Conservation (phyloP, 768 basidiomycete species). For the Termitomyces sp. region DNA sequence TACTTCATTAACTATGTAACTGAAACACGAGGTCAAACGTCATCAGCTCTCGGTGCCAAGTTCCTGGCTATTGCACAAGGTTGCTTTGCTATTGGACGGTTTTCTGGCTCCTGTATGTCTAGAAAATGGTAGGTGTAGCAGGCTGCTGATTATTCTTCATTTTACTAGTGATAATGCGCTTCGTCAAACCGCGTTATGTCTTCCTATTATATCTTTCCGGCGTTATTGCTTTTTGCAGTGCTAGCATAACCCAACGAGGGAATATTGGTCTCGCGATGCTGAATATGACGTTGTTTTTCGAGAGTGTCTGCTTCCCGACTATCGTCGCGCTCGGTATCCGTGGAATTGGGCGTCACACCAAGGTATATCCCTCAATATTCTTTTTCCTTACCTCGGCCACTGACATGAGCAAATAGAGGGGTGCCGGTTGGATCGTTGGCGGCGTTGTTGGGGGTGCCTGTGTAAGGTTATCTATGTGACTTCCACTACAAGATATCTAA, state of each 20-base stretch:
- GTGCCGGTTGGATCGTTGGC: slow-evolving; percentile 24
- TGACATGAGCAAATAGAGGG: slow-evolving; percentile 15
- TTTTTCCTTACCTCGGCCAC: neutral
- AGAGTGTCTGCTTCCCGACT: slow-evolving; percentile 30
- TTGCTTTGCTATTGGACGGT: slow-evolving; percentile 25
- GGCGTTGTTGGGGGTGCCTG: slow-evolving; percentile 28
- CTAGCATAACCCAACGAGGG: slow-evolving; percentile 23
- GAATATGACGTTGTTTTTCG: slow-evolving; percentile 26
- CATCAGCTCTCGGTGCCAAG: slow-evolving; percentile 20
- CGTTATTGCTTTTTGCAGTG: slow-evolving; percentile 23
- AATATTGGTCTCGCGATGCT: slow-evolving; percentile 25
- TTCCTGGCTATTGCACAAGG: slow-evolving; percentile 27
- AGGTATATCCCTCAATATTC: slow-evolving; percentile 3
- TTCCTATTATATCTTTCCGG: slow-evolving; percentile 22
- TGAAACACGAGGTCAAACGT: slow-evolving; percentile 20
- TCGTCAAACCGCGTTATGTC: slow-evolving; percentile 22
- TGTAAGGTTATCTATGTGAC: slow-evolving; percentile 11
- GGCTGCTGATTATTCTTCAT: neutral
- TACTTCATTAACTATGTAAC: slow-evolving; percentile 30
- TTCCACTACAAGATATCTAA: neutral
- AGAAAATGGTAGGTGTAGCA: neutral
- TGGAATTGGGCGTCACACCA: slow-evolving; percentile 26
- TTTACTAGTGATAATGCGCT: slow-evolving; percentile 20
- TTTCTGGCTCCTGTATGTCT: slow-evolving; percentile 23
- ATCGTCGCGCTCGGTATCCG: slow-evolving; percentile 27